phyloP scores from a whole-genome alignment of 225 moss, liverwort and hornwort species.

The Physcomitrium patens region DNA sequence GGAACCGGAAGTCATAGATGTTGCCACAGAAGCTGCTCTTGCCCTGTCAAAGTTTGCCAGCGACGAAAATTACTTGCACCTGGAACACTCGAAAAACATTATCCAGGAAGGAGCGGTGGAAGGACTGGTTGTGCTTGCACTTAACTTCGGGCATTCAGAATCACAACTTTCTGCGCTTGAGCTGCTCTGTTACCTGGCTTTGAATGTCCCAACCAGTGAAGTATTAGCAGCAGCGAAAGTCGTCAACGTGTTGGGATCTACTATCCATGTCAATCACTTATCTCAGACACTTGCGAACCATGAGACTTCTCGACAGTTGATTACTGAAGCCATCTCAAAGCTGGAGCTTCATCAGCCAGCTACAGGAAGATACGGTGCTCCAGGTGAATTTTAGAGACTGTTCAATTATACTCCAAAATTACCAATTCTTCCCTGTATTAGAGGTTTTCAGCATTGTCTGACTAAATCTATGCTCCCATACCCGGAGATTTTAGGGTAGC shows the following conservation, averaged over 20 bases:
- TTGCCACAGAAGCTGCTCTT: slow-evolving; percentile 45
- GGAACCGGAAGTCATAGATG: slow-evolving; percentile 30
- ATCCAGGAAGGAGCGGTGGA: slow-evolving; percentile 46
- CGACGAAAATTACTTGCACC: slow-evolving; percentile 50
- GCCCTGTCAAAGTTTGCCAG: slow-evolving; percentile 45
- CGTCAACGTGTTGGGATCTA: slow-evolving; percentile 34
- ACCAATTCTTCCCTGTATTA: neutral
- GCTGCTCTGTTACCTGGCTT: slow-evolving; percentile 47
- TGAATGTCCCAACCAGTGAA: slow-evolving; percentile 45
- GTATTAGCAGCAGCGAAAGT: slow-evolving; percentile 28
- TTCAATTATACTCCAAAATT: slow-evolving; percentile 5
- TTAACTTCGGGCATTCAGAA: slow-evolving; percentile 53
- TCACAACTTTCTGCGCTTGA: slow-evolving; percentile 53
- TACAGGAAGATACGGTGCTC: too few relatives aligned
- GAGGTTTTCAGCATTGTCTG: neutral
- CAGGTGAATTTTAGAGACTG: neutral
- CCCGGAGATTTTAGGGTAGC: neutral
- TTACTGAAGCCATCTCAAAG: slow-evolving; percentile 45
- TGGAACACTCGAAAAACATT: slow-evolving; percentile 58
- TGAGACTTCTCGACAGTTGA: slow-evolving; percentile 34
- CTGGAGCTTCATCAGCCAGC: slow-evolving; percentile 48
- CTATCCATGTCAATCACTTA: slow-evolving; percentile 42
- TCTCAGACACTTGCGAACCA: slow-evolving; percentile 49
- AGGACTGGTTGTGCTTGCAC: slow-evolving; percentile 39
- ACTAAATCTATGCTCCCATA: too few relatives aligned